phyloP scores from a whole-genome alignment of 345 rosid genomes.

The Mercurialis annua region DNA sequence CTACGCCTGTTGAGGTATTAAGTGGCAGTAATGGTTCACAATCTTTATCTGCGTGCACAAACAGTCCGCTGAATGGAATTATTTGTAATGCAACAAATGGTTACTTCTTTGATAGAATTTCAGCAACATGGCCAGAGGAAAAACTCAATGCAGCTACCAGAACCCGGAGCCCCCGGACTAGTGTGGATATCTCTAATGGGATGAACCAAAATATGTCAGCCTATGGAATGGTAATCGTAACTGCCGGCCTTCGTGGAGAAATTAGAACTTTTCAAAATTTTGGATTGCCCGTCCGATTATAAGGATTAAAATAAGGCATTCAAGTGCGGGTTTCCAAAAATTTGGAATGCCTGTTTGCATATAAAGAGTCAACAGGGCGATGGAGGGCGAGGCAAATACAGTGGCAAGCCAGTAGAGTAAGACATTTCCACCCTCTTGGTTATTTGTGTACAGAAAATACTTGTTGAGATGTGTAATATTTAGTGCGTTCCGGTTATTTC shows the following conservation, averaged over 20 bases:
- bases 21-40: conserved; percentile 40
- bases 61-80: conserved; percentile 66
- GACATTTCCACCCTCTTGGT: conserved; percentile 5
- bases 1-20: conserved; percentile 65
- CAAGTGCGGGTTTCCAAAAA: conserved; percentile 16
- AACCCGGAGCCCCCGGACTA: conserved; percentile 47
- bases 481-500: conserved; percentile 45
- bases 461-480: conserved; percentile 68
- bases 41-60: conserved; percentile 36
- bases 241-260: conserved; percentile 85
- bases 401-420: no score
- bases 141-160: conserved; percentile 47
- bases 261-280: conserved; percentile 85
- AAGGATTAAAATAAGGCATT: conserved; percentile 11
- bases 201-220: conserved; percentile 55
- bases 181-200: conserved; percentile 51
- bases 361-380: no score
- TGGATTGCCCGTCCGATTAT: conserved; percentile 73
- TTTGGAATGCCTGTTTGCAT: no score
- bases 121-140: conserved; percentile 95
- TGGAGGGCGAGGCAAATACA: conserved; percentile 18
- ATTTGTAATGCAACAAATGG: conserved; percentile 74
- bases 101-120: conserved; percentile 84
- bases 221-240: conserved; percentile 84
- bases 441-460: conserved; percentile 62